Base-by-base conservation (phyloP, 371 early-diverging fungal genomes). In the Circinella umbellata region DNA sequence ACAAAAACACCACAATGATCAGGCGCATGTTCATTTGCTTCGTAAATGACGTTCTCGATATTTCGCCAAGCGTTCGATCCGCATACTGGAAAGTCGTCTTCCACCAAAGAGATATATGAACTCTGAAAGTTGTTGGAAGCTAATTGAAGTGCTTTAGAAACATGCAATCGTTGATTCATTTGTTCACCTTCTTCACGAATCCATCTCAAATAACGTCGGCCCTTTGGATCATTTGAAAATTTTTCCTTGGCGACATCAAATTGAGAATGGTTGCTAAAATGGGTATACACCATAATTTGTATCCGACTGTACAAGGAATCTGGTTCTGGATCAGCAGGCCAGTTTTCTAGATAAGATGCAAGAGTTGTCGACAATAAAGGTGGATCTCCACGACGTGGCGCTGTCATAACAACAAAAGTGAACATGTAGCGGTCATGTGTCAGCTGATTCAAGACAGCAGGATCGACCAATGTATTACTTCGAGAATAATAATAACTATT, bases 71-170 rank as follows among this genome's bases (percentile, higher is more conserved):
- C 84, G 34, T 73, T 69, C 0, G 74, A 64, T 35, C 81, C 81
- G 65, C 89, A 89, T 0, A 89, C 80, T 4, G 88, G 89, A 53
- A 89, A 89, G 70, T 89, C 89, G 61, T 89, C 89, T 69, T 89
- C 89, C 73, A 85, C 76, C 36, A 89, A 67, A 1, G 81, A 83
- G 54, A 87, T 64, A 64, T 89, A 89, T 1, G 83, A 69, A 68
- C 81, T 72, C 71, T 76, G 68, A 35, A 81, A 78, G 3, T 66
- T 69, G 6, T 71, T 61, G 1, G 82, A 69, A 5, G 79, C 86
- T 35, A 81, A 54, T 51, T 72, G 72, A 48, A 89, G 71, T 6
- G 88, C 89, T 20, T 78, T 82, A 15, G 86, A 79, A n/a, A 89
- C 78, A 74, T 89, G 89, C 27, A 81, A 66, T 8, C 88, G 81